Percentiles rank a stretch among this genome's conserved stretches.
Evolutionary conservation across 768 basidiomycete genomes (phyloP).

Genomic region (Rhodotorula kratochvilovae): DNA sequence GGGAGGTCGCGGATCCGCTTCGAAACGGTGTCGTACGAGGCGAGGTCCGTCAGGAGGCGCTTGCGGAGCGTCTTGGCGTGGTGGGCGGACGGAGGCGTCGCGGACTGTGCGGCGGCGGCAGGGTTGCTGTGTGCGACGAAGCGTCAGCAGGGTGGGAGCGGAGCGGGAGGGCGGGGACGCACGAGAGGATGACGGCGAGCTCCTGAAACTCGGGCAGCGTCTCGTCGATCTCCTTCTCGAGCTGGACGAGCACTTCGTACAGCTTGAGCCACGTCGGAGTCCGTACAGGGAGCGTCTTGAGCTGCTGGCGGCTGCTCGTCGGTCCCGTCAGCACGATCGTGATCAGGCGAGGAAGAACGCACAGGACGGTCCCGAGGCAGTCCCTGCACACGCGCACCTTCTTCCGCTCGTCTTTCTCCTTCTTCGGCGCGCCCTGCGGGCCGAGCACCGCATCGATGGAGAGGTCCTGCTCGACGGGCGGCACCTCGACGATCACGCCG

Average conservation of each 20-base stretch:
- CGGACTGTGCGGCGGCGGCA: constrained; percentile 48
- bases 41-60: constrained; percentile 74
- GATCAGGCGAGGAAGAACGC: constrained; percentile 45
- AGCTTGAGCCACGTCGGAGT: constrained; percentile 64
- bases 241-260: constrained; percentile 66
- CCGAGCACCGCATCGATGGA: constrained; percentile 45
- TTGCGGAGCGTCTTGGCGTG: constrained; percentile 71
- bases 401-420: constrained; percentile 78
- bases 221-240: constrained; percentile 88
- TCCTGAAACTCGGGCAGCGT: constrained; percentile 84
- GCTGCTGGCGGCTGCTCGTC: constrained; percentile 59
- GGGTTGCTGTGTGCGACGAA: constrained; percentile 41
- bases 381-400: constrained; percentile 81
- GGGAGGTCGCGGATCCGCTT: constrained; percentile 70
- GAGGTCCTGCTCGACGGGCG: constrained; percentile 47
- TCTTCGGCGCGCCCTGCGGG: constrained; percentile 67
- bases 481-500: constrained; percentile 37
- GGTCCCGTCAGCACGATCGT: not conserved
- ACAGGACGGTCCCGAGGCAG: constrained; percentile 77
- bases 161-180: constrained; percentile 44
- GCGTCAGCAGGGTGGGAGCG: not conserved
- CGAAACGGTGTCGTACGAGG: constrained; percentile 79
- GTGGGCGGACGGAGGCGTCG: constrained; percentile 40
- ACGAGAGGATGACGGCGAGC: constrained; percentile 68
- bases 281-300: constrained; percentile 60